A percentile compares a stretch with the other conserved stretches of the same genome.
These are phyloP conservation scores for Cryphonectria radicalis DNA, from an alignment of 2,329 filamentous ascomycete genomes.

Conservation along the genomic window DNA sequence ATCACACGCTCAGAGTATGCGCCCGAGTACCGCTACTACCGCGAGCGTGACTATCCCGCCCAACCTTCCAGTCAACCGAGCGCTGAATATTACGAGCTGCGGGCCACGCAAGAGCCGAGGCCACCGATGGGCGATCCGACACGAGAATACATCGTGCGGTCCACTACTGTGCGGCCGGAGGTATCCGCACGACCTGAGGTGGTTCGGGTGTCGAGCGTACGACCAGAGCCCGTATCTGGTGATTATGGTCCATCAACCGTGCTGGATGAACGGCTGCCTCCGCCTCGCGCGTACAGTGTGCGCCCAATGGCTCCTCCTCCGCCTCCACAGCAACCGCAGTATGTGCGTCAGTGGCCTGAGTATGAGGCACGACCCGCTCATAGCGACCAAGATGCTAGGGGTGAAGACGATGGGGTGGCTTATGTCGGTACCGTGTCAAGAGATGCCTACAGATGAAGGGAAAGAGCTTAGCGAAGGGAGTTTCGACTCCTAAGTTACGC, in stretches of 20 bases:
- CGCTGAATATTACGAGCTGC: conserved; percentile 54
- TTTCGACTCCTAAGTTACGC: not conserved
- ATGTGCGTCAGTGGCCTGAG: conserved; percentile 27
- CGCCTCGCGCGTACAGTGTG: conserved; percentile 37
- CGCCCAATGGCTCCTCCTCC: conserved; percentile 41
- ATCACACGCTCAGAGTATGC: conserved; percentile 66
- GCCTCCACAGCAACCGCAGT: conserved; percentile 26
- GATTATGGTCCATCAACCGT: conserved; percentile 52
- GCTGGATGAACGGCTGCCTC: conserved; percentile 39
- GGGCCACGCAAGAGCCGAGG: conserved; percentile 46
- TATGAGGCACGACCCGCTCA: conserved; percentile 24
- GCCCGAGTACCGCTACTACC: conserved; percentile 58
- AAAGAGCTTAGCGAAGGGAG: not conserved
- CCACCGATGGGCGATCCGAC: conserved; percentile 49
- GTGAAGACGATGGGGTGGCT: conserved; percentile 43
- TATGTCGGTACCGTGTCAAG: conserved; percentile 24
- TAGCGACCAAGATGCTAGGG: conserved; percentile 14
- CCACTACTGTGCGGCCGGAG: conserved; percentile 59
- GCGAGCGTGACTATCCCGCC: conserved; percentile 61
- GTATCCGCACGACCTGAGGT: conserved; percentile 44
- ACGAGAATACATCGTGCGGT: conserved; percentile 58
- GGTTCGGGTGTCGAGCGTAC: conserved; percentile 55
- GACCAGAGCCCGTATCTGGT: conserved; percentile 54
- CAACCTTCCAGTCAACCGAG: conserved; percentile 49
- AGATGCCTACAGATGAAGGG: conserved; percentile 23